These are phyloP conservation scores for Kluyveromyces starmeri DNA, from an alignment of 805 yeast species.

Conservation along the genomic window DNA sequence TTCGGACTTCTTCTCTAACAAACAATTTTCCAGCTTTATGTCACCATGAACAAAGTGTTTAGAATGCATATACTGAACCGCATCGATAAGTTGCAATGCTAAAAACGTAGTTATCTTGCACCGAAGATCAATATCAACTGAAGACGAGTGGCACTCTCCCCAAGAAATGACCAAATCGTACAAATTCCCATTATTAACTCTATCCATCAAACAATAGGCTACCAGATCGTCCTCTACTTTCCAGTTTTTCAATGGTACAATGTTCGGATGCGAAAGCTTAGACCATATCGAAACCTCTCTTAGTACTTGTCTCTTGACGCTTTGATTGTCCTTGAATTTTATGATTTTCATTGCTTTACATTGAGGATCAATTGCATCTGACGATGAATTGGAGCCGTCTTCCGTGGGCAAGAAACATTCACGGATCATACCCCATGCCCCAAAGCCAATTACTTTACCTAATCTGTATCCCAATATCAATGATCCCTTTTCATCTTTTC, in stretches of 20 bases:
- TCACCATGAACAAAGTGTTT: constrained; percentile 68
- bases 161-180: constrained; percentile 66
- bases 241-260: constrained; percentile 54
- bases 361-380: constrained; percentile 23
- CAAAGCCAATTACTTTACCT: constrained; percentile 74
- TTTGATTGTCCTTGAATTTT: constrained; percentile 40
- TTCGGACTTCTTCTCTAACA: constrained; percentile 38
- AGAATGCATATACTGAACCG: constrained; percentile 54
- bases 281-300: constrained; percentile 76
- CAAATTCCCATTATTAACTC: constrained; percentile 68
- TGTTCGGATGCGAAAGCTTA: constrained; percentile 50
- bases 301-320: constrained; percentile 49
- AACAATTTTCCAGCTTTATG: constrained; percentile 71
- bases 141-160: constrained; percentile 38
- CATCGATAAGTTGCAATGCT: constrained; percentile 46
- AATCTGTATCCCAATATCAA: constrained; percentile 50
- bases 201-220: constrained; percentile 64
- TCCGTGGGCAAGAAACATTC: constrained; percentile 38
- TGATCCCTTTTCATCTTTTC: constrained; percentile 58
- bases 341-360: constrained; percentile 56
- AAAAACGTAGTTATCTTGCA: constrained; percentile 30
- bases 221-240: constrained; percentile 48
- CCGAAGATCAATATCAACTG: constrained; percentile 29
- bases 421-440: constrained; percentile 84
- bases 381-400: constrained; percentile 14